These are phyloP conservation scores for Neurospora terricola DNA, from an alignment of 495 filamentous ascomycete genomes.

Conservation along the genomic window DNA sequence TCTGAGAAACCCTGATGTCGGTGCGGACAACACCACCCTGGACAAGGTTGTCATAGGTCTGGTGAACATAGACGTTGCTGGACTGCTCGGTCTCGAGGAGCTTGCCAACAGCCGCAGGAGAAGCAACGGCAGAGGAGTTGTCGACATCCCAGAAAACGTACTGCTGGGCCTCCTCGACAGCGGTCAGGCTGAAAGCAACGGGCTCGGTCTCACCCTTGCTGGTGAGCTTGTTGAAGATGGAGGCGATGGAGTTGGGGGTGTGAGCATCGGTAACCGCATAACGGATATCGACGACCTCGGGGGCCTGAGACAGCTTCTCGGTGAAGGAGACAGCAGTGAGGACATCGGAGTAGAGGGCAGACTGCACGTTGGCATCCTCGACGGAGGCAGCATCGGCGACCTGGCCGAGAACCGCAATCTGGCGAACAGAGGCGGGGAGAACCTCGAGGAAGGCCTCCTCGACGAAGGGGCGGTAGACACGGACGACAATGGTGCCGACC, in stretches of 20 bases:
- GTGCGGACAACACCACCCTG: conserved; percentile 78
- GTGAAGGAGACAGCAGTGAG: conserved; percentile 75
- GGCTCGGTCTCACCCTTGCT: conserved; percentile 45
- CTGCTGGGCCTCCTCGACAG: conserved; percentile 50
- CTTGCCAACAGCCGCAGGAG: conserved; percentile 57
- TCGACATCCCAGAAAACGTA: conserved; percentile 94
- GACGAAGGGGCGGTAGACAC: conserved; percentile 87
- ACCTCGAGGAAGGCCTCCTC: conserved; percentile 83
- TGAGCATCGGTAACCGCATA: conserved; percentile 73
- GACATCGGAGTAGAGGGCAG: conserved; percentile 80
- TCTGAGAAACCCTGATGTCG: conserved; percentile 75
- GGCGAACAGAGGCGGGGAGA: conserved; percentile 64
- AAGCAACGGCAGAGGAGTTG: conserved; percentile 52
- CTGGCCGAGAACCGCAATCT: conserved; percentile 59
- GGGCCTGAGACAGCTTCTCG: conserved; percentile 46
- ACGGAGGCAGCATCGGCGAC: conserved; percentile 42
- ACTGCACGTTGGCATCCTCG: conserved; percentile 62
- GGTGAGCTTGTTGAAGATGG: conserved; percentile 52
- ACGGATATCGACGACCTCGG: conserved; percentile 70
- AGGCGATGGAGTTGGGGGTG: conserved; percentile 59
- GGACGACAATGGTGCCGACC: conserved; percentile 81
- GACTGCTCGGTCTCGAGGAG: conserved; percentile 65
- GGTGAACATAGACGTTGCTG: conserved; percentile 66
- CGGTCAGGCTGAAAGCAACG: conserved; percentile 32
- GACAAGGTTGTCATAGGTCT: conserved; percentile 72